Evolutionary conservation across 495 filamentous ascomycete species (phyloP).

Genomic region (Polyplosphaeria fusca): DNA sequence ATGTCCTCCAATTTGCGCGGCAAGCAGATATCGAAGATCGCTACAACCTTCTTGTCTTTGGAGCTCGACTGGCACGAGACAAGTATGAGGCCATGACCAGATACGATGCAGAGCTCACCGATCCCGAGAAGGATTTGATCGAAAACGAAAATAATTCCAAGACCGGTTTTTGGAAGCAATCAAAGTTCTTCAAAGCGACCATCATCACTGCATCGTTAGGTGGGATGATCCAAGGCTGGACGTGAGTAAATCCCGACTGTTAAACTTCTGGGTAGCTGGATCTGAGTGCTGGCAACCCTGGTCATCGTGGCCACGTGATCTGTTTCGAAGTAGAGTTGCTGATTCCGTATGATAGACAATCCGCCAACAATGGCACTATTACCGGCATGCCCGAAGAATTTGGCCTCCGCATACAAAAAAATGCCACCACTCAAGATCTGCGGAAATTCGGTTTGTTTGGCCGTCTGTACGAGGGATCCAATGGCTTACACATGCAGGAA

Average conservation of each 20-base stretch:
- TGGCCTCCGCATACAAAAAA: background rate
- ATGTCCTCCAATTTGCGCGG: constrained; percentile 5
- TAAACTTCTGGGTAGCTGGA: too few species aligned
- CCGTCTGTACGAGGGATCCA: too few species aligned
- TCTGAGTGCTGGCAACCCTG: too few species aligned
- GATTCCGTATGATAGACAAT: background rate
- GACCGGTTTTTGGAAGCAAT: constrained; percentile 17
- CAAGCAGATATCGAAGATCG: background rate
- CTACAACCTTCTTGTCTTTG: constrained; percentile 4
- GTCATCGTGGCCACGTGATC: too few species aligned
- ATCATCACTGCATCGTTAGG: constrained; percentile 11
- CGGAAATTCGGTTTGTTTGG: constrained; percentile 13
- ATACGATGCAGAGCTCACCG: constrained; percentile 9
- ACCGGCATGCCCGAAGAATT: constrained; percentile 13
- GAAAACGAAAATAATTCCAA: background rate
- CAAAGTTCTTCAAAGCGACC: constrained; percentile 14
- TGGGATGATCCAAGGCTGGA: constrained; percentile 11
- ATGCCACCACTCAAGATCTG: background rate
- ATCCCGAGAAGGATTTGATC: background rate
- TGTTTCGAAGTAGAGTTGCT: background rate
- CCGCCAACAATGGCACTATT: constrained; percentile 5
- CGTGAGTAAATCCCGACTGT: constrained; percentile 3
- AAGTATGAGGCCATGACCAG: constrained; percentile 15
- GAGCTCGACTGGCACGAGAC: constrained; percentile 12
- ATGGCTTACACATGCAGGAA: too few species aligned